phyloP scores from a whole-genome alignment of 306 rosid genomes.

The Ochetophila trinervis region DNA sequence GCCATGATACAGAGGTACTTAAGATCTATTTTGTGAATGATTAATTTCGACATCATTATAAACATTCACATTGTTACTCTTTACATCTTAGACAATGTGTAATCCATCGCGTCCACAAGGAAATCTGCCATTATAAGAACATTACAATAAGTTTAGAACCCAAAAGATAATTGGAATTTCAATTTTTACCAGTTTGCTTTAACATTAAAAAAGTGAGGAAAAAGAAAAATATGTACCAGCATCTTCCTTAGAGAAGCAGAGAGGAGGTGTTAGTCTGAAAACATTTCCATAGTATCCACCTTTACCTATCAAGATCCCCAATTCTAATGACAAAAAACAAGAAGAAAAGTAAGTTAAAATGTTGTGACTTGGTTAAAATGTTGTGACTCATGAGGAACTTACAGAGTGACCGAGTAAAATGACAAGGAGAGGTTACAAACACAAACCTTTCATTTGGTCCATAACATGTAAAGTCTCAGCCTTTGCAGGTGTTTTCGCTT shows the following conservation, averaged over 20 bases:
- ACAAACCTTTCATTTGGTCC: constrained; percentile 82
- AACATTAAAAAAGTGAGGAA: background rate
- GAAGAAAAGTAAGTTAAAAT: background rate
- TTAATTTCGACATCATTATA: constrained; percentile 15
- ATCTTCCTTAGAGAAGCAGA: constrained; percentile 85
- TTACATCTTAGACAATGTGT: constrained; percentile 59
- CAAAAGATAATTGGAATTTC: background rate
- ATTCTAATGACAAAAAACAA: constrained; percentile 35
- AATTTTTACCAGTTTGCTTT: background rate
- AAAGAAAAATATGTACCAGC: constrained; percentile 51
- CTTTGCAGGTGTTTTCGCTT: constrained; percentile 82
- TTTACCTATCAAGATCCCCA: constrained; percentile 81
- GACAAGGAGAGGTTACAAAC: constrained; percentile 1
- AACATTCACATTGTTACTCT: constrained; percentile 22
- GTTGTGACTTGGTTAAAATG: background rate
- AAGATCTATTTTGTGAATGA: constrained; percentile 5
- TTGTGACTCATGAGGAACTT: background rate
- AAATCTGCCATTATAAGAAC: constrained; percentile 58
- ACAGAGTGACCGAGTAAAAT: background rate
- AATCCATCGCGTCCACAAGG: constrained; percentile 76
- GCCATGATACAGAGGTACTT: constrained; percentile 15
- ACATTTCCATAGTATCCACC: constrained; percentile 92
- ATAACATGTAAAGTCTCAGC: constrained; percentile 61
- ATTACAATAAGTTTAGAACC: background rate
- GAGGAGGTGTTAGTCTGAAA: constrained; percentile 88